Base-by-base conservation (phyloP, 768 basidiomycete genomes). In the Xerocomellus chrysenteron region DNA sequence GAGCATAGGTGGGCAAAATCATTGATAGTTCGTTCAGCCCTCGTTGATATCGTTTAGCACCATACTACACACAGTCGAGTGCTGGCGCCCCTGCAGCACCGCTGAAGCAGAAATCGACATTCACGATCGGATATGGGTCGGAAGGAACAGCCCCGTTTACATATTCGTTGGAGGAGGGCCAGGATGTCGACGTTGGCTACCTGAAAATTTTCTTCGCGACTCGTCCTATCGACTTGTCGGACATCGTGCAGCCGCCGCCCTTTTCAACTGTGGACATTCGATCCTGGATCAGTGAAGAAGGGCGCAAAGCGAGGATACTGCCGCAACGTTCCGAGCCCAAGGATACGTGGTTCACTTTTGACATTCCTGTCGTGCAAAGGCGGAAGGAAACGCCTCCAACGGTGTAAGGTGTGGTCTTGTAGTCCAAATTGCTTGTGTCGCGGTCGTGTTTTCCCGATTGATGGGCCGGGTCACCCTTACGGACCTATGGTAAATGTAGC, bases 171-270 rank as follows among this genome's bases (percentile, higher is more conserved):
- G 58, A 64, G 5, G 56, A 68, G 1, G 68, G 63, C 4, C 67
- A 76, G 41, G 57, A 63, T 6, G 52, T 70, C 32, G 78, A 80
- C 47, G 66, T 80, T 3, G 75, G 78, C 8, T 77, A 74, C 52
- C 70, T 81, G 48, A 79, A 78, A 54, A 57, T 80, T 9, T 81
- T 75, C 55, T 55, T 80, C 19, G 67, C 78, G 16, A 76, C 74
- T 1, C 55, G 54, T 0, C 71, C 71, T 5, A 61, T 73, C 37
- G 73, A 76, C 58, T 65, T 79, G 50, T 60, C 66, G 5, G 65
- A 64, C 48, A 67, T 81, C 4, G 36, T 47, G 2, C 78, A 76
- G 47, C 50, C 62, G 2, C 73, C 70, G 5, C 72, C 77, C 0
- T 76, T 78, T 52, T 30, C 33, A 0, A 26, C 6, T 11, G 12